Conservation (phyloP, 257 asterid genomes). For the Solanum tarapatanum region DNA sequence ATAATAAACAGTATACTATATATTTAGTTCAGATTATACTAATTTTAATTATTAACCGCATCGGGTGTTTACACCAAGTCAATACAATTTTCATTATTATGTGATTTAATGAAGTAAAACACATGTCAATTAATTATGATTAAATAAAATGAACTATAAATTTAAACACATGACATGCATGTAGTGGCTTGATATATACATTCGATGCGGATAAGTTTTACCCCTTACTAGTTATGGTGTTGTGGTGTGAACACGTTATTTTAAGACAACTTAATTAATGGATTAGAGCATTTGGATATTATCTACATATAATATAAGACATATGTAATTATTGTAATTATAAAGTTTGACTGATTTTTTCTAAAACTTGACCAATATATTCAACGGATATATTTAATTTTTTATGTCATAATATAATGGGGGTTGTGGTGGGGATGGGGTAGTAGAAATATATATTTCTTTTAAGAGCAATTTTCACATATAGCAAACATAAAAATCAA, state of each 20-base stretch:
- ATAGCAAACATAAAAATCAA: no score
- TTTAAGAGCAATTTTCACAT: neutral
- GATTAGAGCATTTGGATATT: neutral
- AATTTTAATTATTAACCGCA: no score
- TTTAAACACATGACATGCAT: no score
- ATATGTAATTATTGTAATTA: neutral
- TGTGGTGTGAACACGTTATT: neutral
- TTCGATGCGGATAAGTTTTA: no score
- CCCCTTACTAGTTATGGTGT: neutral
- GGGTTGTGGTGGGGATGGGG: neutral
- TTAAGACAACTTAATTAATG: neutral
- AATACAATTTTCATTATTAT: no score
- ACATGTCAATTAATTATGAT: no score
- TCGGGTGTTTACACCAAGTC: no score
- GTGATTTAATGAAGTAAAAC: no score
- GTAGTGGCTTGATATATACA: fast-evolving
- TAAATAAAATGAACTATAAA: no score
- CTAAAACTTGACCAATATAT: neutral
- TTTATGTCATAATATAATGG: neutral
- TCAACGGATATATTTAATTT: neutral
- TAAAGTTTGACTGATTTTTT: neutral
- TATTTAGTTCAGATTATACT: neutral
- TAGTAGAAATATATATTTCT: no score
- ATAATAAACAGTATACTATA: neutral
- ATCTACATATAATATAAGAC: neutral